A percentile compares a stretch with the other conserved stretches of the same genome.
These are phyloP conservation scores for Panaeolus papilionaceus DNA, from an alignment of 768 basidiomycete species.

Conservation along the genomic window DNA sequence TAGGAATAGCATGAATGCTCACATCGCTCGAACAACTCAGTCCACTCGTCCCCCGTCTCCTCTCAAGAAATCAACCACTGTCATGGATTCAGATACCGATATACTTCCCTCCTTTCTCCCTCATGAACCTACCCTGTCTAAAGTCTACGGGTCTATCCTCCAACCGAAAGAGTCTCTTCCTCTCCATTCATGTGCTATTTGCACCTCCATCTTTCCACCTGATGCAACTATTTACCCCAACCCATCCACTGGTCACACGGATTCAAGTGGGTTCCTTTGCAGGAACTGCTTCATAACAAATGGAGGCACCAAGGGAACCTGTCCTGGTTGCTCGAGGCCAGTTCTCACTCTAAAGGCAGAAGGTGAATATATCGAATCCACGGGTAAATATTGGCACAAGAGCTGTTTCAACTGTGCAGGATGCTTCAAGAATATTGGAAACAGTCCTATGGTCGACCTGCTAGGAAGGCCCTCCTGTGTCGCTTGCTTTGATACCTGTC, in stretches of 20 bases:
- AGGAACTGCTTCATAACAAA: conserved; percentile 71
- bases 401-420: conserved; percentile 78
- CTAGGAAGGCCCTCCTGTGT: conserved; percentile 79
- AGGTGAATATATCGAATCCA: conserved; percentile 77
- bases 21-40: conserved; percentile 60
- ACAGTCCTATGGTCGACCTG: conserved; percentile 83
- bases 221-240: conserved; percentile 90
- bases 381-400: conserved; percentile 81
- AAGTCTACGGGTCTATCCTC: conserved; percentile 85
- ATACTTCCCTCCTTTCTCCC: conserved; percentile 64
- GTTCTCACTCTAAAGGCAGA: conserved; percentile 80
- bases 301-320: conserved; percentile 81
- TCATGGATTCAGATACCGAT: conserved; percentile 60
- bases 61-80: conserved; percentile 56
- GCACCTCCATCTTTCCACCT: conserved; percentile 69
- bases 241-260: conserved; percentile 45
- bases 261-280: conserved; percentile 69
- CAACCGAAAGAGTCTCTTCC: conserved; percentile 79
- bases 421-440: conserved; percentile 76
- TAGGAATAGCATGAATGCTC: conserved; percentile 57
- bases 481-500: conserved; percentile 81
- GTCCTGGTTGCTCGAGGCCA: conserved; percentile 68
- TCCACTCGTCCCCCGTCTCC: conserved; percentile 58
- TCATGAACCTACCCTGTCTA: conserved; percentile 67
- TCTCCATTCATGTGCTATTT: conserved; percentile 72